Evolutionary conservation across 805 yeast species (phyloP), one percentile per base, ranked within the genome.

Genomic region (Geotrichum ghanense): DNA sequence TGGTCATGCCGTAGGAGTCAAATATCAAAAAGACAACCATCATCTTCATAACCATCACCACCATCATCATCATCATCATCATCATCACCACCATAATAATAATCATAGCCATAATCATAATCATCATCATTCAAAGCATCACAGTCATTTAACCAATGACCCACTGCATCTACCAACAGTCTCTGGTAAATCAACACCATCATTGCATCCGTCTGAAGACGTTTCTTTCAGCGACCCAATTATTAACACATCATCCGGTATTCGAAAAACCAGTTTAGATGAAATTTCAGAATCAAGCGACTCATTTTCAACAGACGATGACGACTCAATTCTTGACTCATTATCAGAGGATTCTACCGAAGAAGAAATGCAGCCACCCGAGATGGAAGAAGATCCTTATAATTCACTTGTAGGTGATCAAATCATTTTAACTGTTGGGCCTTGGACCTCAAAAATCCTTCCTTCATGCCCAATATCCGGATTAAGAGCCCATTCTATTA

Each of bases 401-500:
- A 19, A 49, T 35, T 43, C 45, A 25, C 66, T 88, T 12, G 59
- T 57, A 12, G 92, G 85, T 46, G 86, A 84, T 58, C 80, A 84
- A 55, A 79, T 87, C 16, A 79, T 90, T 7, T 69, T 92, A 56
- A 71, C 95, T 0, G 83, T 86, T 54, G 98, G 98, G 0, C 98
- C 98, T 10, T 90, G 98, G 98, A 88, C 97, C 2, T 82, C 95
- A 1, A 82, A 81, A 57, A 76, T 90, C 41, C 67, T 90, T 49
- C 95, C 95, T 1, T 88, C 83, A 54, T 89, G 97, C 61, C 98
- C 97, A 23, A 88, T 90, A 10, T 81, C 90, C 2, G 97, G 97
- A 3, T 69, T 90, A 52, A 74, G 97, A 55, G 97, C 97, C 1
- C 97, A 92, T 66, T 86, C 96, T 23, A 89, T 90, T 59, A 88